phyloP scores from a whole-genome alignment of 1,139 yeast genomes.

The Lodderomyces jiufengensis region DNA sequence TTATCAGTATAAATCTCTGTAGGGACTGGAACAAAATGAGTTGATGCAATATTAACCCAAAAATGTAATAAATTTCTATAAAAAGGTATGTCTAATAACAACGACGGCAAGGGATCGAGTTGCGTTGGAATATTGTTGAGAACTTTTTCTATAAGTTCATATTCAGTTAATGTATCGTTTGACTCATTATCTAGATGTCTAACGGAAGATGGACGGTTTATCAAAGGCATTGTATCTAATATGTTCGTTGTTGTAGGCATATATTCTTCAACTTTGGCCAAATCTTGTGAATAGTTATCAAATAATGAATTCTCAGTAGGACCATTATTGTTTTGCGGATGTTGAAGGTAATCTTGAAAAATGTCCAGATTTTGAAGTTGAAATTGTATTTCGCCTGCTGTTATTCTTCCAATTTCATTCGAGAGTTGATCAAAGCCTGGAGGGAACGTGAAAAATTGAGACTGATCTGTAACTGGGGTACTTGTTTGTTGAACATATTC shows the following conservation, averaged over 20 bases:
- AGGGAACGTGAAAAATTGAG: no score
- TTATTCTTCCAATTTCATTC: constrained; percentile 26
- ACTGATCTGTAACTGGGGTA: neutral
- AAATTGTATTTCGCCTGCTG: constrained; percentile 19
- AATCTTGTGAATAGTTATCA: constrained; percentile 20
- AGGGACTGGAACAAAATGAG: constrained; percentile 68
- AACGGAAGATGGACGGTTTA: neutral
- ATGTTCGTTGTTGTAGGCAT: constrained; percentile 9
- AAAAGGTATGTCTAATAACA: constrained; percentile 54
- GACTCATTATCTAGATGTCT: no score
- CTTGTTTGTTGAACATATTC: no score
- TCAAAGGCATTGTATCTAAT: neutral
- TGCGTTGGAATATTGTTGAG: constrained; percentile 41
- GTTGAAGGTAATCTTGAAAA: constrained; percentile 22
- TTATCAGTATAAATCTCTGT: constrained; percentile 52
- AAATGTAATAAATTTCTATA: constrained; percentile 61
- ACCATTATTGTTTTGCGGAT: neutral
- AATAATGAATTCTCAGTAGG: constrained; percentile 11
- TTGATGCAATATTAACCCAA: constrained; percentile 61
- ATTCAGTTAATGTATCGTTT: neutral
- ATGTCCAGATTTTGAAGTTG: constrained; percentile 29
- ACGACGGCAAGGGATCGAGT: constrained; percentile 54
- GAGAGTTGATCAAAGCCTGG: no score
- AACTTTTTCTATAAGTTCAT: neutral
- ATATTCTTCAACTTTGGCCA: constrained; percentile 21